Evolutionary conservation across 176 grass and related monocot genomes (phyloP).

Genomic region (Areca catechu): DNA sequence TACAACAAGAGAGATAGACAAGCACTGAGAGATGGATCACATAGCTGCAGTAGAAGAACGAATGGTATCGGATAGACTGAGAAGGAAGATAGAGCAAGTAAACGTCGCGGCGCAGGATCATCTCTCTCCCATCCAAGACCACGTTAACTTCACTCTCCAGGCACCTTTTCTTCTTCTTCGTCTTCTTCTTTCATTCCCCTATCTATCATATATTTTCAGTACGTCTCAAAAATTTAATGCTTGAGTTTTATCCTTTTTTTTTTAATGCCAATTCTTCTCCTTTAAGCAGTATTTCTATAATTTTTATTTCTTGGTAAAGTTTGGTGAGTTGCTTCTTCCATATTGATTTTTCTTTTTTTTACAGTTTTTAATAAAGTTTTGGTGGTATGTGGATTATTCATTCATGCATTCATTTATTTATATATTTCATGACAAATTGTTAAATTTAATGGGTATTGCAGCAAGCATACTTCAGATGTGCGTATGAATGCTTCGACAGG

Average conservation of each 20-base stretch:
- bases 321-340: too few species aligned
- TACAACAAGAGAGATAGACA: not conserved
- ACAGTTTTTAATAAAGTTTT: too few species aligned
- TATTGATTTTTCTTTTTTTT: too few species aligned
- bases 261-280: too few species aligned
- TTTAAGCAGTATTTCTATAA: too few species aligned
- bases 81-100: conserved; percentile 76
- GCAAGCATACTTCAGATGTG: conserved; percentile 97
- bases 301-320: too few species aligned
- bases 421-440: not conserved
- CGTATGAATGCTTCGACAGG: conserved; percentile 87
- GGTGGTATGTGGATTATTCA: too few species aligned
- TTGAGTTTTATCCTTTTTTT: too few species aligned
- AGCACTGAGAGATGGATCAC: conserved; percentile 33
- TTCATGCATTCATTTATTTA: too few species aligned
- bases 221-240: not conserved
- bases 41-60: conserved; percentile 49
- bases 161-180: conserved; percentile 13
- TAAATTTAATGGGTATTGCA: conserved; percentile 28
- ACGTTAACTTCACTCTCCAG: conserved; percentile 96
- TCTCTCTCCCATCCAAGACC: conserved; percentile 72
- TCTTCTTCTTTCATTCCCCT: not conserved
- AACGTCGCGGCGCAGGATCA: conserved; percentile 58
- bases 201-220: not conserved
- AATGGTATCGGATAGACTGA: conserved; percentile 52